A percentile compares a stretch with the other conserved stretches of the same genome.
These are phyloP conservation scores for Mortierella sp. DNA, from an alignment of 371 early-diverging fungal genomes.

Conservation along the genomic window DNA sequence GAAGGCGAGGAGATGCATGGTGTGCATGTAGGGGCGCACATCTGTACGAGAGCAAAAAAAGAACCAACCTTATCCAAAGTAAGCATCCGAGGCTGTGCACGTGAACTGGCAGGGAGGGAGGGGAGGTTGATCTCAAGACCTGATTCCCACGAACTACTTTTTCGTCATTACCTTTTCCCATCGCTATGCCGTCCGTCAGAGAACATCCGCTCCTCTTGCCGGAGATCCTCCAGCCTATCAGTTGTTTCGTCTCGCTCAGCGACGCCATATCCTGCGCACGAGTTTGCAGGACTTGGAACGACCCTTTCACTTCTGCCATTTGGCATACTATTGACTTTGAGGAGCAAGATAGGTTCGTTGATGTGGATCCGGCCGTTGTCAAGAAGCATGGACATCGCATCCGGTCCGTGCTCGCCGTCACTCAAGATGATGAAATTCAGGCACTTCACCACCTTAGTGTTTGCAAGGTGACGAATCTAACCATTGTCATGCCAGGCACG, in stretches of 20 bases:
- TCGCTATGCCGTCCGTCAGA: too few species aligned
- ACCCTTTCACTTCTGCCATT: neutral
- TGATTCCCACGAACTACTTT: too few species aligned
- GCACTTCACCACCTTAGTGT: neutral
- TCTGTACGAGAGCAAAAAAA: too few species aligned
- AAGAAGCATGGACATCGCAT: slow-evolving; percentile 9
- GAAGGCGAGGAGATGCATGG: too few species aligned
- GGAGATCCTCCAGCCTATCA: neutral
- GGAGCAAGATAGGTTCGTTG: neutral
- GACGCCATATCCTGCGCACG: slow-evolving; percentile 4
- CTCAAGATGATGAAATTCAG: neutral
- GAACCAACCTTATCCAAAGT: too few species aligned
- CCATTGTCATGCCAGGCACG: neutral
- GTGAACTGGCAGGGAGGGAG: too few species aligned
- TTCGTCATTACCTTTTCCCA: too few species aligned
- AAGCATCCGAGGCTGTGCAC: too few species aligned
- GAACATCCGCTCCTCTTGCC: neutral
- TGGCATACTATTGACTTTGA: slow-evolving; percentile 13
- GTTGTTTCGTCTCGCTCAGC: neutral
- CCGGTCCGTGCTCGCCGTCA: neutral
- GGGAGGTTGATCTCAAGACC: too few species aligned
- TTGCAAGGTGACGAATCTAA: neutral
- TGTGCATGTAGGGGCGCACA: too few species aligned
- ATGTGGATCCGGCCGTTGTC: neutral
- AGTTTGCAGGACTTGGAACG: slow-evolving; percentile 7